These are phyloP conservation scores for Colletotrichum musae DNA, from an alignment of 2,329 filamentous ascomycete species.

Conservation along the genomic window DNA sequence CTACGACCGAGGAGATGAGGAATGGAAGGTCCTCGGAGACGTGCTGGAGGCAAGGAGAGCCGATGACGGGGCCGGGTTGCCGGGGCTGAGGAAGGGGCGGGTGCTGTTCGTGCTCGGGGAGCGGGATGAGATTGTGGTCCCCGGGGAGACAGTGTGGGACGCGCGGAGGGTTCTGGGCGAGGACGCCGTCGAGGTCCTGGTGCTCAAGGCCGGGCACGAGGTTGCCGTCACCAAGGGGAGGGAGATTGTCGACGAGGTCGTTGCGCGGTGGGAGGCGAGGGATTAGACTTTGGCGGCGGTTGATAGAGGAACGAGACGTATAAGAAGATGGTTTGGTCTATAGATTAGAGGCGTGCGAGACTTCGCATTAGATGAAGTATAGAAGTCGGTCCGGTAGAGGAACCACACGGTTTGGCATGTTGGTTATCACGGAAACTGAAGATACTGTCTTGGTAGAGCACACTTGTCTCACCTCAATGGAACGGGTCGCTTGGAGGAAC, in stretches of 20 bases:
- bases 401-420: too few species aligned
- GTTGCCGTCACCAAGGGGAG: slow-evolving; percentile 74
- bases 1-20: slow-evolving; percentile 70
- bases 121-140: slow-evolving; percentile 77
- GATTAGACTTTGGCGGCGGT: not conserved
- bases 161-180: slow-evolving; percentile 69
- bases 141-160: slow-evolving; percentile 75
- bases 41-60: slow-evolving; percentile 62
- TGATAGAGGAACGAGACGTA: not conserved
- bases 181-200: slow-evolving; percentile 68
- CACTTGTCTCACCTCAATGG: too few species aligned
- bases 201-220: slow-evolving; percentile 78
- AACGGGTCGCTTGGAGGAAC: too few species aligned
- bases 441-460: too few species aligned
- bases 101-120: slow-evolving; percentile 77
- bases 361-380: too few species aligned
- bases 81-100: slow-evolving; percentile 60
- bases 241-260: slow-evolving; percentile 65
- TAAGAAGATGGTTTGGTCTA: not conserved
- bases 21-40: slow-evolving; percentile 72
- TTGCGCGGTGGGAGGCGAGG: slow-evolving; percentile 47
- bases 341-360: too few species aligned
- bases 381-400: too few species aligned
- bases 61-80: slow-evolving; percentile 43
- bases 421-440: too few species aligned